Evolutionary conservation across 2,329 filamentous ascomycete genomes (phyloP), one percentile per base, ranked within the genome.

Genomic region (Purpureocillium takamizusanense): DNA sequence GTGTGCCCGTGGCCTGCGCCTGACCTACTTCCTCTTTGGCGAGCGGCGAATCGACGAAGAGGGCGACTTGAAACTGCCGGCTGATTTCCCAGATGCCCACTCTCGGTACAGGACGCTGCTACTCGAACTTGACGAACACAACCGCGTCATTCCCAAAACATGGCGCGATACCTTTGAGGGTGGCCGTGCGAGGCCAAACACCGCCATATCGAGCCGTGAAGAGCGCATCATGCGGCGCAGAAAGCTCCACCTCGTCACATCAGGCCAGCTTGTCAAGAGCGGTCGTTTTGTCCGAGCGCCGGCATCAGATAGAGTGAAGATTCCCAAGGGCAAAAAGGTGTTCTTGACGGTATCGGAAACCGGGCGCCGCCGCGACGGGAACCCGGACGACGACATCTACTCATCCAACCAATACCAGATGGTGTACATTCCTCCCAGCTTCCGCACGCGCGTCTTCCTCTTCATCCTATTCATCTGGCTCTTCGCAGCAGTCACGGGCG

Each of bases 11-110:
- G 66, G 72, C 31, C 67, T 98, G 37, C 78, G 90, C 16, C 69
- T 98, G 28, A 94, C 87, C 2, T 86, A 89, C 65, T 98, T 98
- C 58, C 75, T 98, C 31, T 97, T 98, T 54, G 87, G 86, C 12
- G 84, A 94, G 49, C 77, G 86, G 42, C 72, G 73, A 21, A 67
- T 77, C 16, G 86, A 95, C 43, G 90, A 98, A 57, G 87, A 95
- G 61, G 86, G 87, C 7, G 69, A 67, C 17, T 65, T 83, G 34
- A 64, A 72, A 30, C 65, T 80, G 18, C 43, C 48, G 0, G 40
- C 48, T 2, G 52, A 56, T 7, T 61, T 63, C 1, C 56, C 53
- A 2, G 39, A 58, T 29, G 49, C 47, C 13, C 39, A 42, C 1
- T 47, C 60, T 1, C 59, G 65, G 49, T 68, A 67, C 57, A 57